Evolutionary conservation across 257 asterid genomes (phyloP).

Genomic region (Solanum tacnaense): DNA sequence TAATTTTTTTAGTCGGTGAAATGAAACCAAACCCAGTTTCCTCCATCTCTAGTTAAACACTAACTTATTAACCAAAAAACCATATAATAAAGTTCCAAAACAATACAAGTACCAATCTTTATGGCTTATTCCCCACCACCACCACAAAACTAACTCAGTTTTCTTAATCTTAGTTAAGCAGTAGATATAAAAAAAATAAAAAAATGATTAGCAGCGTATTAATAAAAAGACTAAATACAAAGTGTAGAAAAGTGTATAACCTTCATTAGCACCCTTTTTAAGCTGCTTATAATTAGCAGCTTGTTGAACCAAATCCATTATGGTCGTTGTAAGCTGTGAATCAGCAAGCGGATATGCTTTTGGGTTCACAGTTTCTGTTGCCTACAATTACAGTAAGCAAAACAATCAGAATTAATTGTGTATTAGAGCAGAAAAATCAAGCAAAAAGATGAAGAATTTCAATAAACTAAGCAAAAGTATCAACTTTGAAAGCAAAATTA

Average conservation of each 20-base stretch:
- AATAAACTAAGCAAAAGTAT: not conserved
- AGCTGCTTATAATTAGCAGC: constrained; percentile 90
- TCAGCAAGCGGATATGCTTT: constrained; percentile 89
- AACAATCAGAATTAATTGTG: not conserved
- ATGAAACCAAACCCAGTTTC: not conserved
- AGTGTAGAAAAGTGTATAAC: constrained; percentile 7
- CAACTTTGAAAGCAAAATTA: not conserved
- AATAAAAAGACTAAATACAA: too few relatives aligned
- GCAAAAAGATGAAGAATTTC: not conserved
- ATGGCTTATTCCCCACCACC: not conserved
- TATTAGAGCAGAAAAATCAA: not conserved
- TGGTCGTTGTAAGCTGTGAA: constrained; percentile 65
- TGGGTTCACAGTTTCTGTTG: constrained; percentile 79
- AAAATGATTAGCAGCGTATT: rapidly evolving
- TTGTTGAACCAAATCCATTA: constrained; percentile 79
- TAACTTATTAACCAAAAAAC: not conserved
- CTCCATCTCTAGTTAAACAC: not conserved
- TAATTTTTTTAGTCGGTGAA: too few relatives aligned
- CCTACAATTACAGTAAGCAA: constrained; percentile 4
- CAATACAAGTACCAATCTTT: not conserved
- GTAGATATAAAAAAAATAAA: not conserved
- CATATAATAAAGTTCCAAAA: not conserved
- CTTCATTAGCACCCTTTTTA: constrained; percentile 96
- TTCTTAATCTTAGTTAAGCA: not conserved
- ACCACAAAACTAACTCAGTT: not conserved